These are phyloP conservation scores for Nitzschia inconspicua DNA, from an alignment of 108 stramenopile genomes.

Conservation along the genomic window DNA sequence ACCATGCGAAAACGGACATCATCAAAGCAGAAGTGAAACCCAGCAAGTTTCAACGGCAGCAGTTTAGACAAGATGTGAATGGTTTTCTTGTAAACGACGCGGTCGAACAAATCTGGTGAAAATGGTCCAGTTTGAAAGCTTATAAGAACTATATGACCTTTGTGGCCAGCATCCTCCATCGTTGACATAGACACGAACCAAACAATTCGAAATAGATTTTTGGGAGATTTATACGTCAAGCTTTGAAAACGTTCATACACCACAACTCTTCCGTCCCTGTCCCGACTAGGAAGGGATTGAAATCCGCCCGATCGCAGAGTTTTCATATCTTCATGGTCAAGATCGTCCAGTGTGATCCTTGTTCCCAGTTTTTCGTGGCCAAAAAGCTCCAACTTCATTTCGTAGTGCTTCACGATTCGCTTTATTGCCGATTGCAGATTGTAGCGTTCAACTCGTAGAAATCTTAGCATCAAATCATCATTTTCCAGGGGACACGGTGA, in stretches of 20 bases:
- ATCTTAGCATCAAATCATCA: not conserved
- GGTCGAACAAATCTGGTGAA: no score
- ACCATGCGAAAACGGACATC: not conserved
- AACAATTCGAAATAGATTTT: no score
- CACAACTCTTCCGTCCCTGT: constrained; percentile 3
- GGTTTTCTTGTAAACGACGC: no score
- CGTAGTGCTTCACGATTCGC: not conserved
- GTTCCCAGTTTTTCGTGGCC: constrained; percentile 6
- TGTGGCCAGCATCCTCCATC: no score
- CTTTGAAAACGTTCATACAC: no score
- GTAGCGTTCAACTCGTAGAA: constrained; percentile 14
- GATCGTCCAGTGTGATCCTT: constrained; percentile 2
- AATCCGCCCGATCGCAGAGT: not conserved
- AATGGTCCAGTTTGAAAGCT: no score
- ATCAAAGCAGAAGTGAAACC: constrained; percentile 7
- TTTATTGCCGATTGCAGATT: not conserved
- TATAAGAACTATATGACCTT: no score
- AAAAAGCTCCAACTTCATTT: constrained; percentile 14
- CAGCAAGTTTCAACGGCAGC: constrained; percentile 1
- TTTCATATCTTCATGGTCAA: constrained; percentile 14
- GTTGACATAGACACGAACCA: no score
- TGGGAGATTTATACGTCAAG: no score
- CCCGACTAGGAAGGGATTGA: constrained; percentile 2
- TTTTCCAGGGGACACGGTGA: no score
- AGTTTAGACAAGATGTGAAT: no score